Base-by-base conservation (phyloP, 208 protist species). In the Acanthamoeba lenticulata region DNA sequence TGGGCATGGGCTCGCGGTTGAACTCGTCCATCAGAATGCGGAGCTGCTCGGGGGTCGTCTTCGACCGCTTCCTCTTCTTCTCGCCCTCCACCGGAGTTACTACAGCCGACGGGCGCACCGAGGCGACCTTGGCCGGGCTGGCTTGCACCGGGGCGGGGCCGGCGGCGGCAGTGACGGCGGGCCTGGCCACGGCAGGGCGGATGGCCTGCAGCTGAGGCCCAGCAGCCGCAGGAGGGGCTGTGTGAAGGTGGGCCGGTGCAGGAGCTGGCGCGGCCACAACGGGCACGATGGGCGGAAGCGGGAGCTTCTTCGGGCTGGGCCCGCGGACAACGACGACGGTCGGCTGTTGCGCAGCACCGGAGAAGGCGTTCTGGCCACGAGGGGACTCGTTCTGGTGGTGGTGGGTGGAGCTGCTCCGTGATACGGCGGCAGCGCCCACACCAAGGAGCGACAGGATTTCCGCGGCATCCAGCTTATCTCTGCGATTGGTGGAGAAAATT, bases 61-160 rank as follows among this genome's bases (percentile, higher is more conserved):
- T 86, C 1, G 77, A 86, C 44, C 77, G n/a, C 77, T 86, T 86
- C 29, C 77, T 29, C 77, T 86, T 86, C 77, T 60, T 86, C 77
- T 86, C 77, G 45, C 77, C 77, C n/a, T 86, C 77, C 6, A 57
- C n/a, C n/a, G n/a, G n/a, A n/a, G n/a, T n/a, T n/a, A n/a, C 52
- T 27, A 21, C 52, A 21, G 21, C 21, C 15, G 52, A 21, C 52
- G 52, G 52, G 15, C 11, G 52, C 21, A 60, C 21, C 15, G 52
- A 60, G 15, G 21, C 52, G 52, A 60, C 21, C 15, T 27, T 27
- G 15, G 52, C 11, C 52, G 52, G 52, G 15, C 52, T 11, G 52
- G 15, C 52, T 11, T 21, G 21, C 21, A 21, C n/a, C n/a, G n/a
- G n/a, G n/a, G n/a, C n/a, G n/a, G n/a, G n/a, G n/a, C n/a, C n/a